Evolutionary conservation across 2,329 filamentous ascomycete genomes (phyloP).

Genomic region (Truncatella angustata): DNA sequence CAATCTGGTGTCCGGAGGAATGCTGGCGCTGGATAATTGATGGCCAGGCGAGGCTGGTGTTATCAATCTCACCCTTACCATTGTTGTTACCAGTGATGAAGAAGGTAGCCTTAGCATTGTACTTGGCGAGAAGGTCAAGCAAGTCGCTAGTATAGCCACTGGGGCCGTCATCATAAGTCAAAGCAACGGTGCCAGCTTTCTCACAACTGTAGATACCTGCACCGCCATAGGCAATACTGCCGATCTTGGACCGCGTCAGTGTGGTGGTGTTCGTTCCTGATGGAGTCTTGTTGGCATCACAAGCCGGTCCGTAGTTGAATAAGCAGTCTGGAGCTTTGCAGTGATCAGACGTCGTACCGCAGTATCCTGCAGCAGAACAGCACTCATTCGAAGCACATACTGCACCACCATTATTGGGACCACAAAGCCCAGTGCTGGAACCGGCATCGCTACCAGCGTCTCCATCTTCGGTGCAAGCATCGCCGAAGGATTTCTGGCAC

Average conservation of each 20-base stretch:
- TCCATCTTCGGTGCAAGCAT: slow-evolving; percentile 8
- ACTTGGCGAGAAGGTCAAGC: slow-evolving; percentile 57
- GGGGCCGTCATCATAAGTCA: slow-evolving; percentile 69
- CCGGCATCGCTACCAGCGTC: slow-evolving; percentile 9
- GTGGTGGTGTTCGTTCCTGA: slow-evolving; percentile 53
- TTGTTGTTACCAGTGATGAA: slow-evolving; percentile 61
- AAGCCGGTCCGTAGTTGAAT: slow-evolving; percentile 58
- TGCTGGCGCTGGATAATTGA: slow-evolving; percentile 49
- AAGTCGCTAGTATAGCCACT: slow-evolving; percentile 60
- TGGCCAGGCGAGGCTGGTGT: slow-evolving; percentile 43
- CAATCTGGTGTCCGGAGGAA: slow-evolving; percentile 57
- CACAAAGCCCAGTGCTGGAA: slow-evolving; percentile 45
- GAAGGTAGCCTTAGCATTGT: slow-evolving; percentile 65
- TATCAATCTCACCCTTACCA: slow-evolving; percentile 55
- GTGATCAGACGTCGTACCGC: slow-evolving; percentile 52
- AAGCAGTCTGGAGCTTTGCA: slow-evolving; percentile 62
- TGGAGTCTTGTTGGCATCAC: slow-evolving; percentile 56
- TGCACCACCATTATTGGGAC: slow-evolving; percentile 32
- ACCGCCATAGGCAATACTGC: slow-evolving; percentile 54
- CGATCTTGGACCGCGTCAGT: slow-evolving; percentile 51
- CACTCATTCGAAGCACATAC: slow-evolving; percentile 35
- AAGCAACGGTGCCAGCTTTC: slow-evolving; percentile 58
- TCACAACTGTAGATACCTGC: slow-evolving; percentile 54
- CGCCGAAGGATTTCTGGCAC: slow-evolving; percentile 11
- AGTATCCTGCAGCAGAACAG: slow-evolving; percentile 50